These are phyloP conservation scores for Sporobolus alterniflorus DNA, from an alignment of 202 grass and related monocot genomes.

Conservation along the genomic window DNA sequence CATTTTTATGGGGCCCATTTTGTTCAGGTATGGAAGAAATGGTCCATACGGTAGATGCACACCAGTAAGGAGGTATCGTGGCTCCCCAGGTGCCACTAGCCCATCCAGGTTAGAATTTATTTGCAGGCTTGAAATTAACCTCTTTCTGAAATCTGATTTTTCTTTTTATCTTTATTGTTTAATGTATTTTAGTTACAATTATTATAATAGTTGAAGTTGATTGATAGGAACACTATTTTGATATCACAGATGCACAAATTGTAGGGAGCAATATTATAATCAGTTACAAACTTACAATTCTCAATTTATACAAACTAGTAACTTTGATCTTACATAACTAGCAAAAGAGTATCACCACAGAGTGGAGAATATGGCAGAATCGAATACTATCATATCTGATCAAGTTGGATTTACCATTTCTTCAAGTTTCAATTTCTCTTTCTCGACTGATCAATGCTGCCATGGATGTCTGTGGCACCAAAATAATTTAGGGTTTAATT, in stretches of 20 bases:
- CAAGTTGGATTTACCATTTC: slow-evolving; percentile 23
- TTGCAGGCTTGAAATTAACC: neutral
- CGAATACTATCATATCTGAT: slow-evolving; percentile 11
- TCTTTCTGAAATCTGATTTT: slow-evolving; percentile 8
- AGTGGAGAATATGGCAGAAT: slow-evolving; percentile 5
- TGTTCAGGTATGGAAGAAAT: slow-evolving; percentile 64
- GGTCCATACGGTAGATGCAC: slow-evolving; percentile 48
- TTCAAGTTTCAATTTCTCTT: neutral
- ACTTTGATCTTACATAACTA: neutral
- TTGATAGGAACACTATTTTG: neutral
- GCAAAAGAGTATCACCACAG: neutral
- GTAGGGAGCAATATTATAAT: slow-evolving; percentile 9
- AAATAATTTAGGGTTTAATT: slow-evolving; percentile 26
- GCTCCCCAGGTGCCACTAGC: slow-evolving; percentile 54
- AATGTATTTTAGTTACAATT: neutral
- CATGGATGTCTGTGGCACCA: neutral
- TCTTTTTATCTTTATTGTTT: slow-evolving; percentile 12
- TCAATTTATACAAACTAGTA: slow-evolving; percentile 10
- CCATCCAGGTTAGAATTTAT: slow-evolving; percentile 56
- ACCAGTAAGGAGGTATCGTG: slow-evolving; percentile 52
- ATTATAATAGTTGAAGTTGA: neutral
- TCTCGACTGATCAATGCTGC: neutral
- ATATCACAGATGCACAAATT: neutral
- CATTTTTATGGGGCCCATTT: slow-evolving; percentile 22
- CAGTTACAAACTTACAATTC: neutral